Evolutionary conservation across 768 basidiomycete genomes (phyloP), one percentile per base, ranked within the genome.

Genomic region (button mushroom (Agaricus bisporus)): DNA sequence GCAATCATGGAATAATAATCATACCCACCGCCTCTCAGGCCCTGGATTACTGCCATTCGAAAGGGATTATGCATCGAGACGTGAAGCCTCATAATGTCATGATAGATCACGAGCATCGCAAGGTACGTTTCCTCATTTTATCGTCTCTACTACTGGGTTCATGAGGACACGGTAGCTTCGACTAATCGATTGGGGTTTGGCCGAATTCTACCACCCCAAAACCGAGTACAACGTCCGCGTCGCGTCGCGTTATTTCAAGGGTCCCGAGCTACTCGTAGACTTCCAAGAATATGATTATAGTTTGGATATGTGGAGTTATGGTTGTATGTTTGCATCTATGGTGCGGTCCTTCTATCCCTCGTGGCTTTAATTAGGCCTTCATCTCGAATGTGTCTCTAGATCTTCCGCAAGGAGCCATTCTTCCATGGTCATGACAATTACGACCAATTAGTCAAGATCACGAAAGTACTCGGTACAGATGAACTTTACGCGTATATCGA

Each of bases 351-450:
- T 32, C 32, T 28, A 17, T 8, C 46, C 26, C 8, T 15, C 35
- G 29, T 56, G 42, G 42, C 56, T 42, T 55, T 52, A 43, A 20
- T 41, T 28, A 15, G 6, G 29, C 36, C 56, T 49, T 37, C 59
- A 48, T 29, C 28, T 46, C 42, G 17, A 58, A 52, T 20, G 49
- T 42, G 22, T 49, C 22, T 49, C 22, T 50, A 98, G 95, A 98
- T 98, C 63, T 98, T 98, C 82, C 85, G 95, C 61, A 98, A 98
- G 69, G 95, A 98, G 68, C 95, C 95, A 20, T 97, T 98, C 75
- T 98, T 98, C 82, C 95, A 98, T 64, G 95, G 95, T 14, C 95
- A 97, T 65, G 95, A 98, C 70, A 98, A 98, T 70, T 95, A 95
- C 64, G 95, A 98, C 71, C 95, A 98, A 66, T 75, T 98, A 55